Base-by-base conservation (phyloP, 192 early-diverging fungal genomes). In the Funneliformis geosporum region DNA sequence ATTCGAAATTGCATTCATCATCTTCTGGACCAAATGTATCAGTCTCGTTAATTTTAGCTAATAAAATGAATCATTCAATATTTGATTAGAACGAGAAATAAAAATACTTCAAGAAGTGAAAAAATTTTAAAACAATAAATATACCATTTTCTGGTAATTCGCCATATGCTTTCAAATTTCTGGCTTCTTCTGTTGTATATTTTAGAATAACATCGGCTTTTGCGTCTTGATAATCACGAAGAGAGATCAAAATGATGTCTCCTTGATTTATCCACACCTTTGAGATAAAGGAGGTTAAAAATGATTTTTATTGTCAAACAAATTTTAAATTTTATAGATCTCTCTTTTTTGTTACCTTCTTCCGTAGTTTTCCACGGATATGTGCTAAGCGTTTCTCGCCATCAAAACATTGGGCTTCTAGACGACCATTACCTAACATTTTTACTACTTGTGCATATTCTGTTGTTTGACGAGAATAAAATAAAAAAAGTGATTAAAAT, bases 281-380 rank as follows among this genome's bases (percentile, higher is more conserved):
- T 73, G n/a, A 28, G 23, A 33, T 50, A 14, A 40, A 38, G 9
- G 2, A 38, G n/a, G 38, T 40, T n/a, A 21, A 8, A 39, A 42
- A 76, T 28, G 21, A 64, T 28, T 8, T n/a, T 39, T n/a, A n/a
- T 6, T 11, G 59, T 33, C 27, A 72, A 59, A 50, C n/a, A 0
- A 74, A 9, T 74, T 44, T 38, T 14, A 74, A 14, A 7, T 28
- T 18, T 2, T 23, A 9, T 33, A 50, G 14, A 55, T 7, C 16
- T 28, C 27, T 38, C 7, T 44, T 33, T 38, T 8, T 7, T 39
- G 42, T 39, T 80, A 93, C 96, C 90, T 97, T 99, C 87, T 98
- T 99, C 83, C 96, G 93, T 91, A 99, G 95, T 78, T 95, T 94
- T 65, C 98, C 98, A 71, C 98, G 96, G 87, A 99, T 98, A 82